Evolutionary conservation across 768 basidiomycete genomes (phyloP).

Genomic region (Strobilomyces confusus): DNA sequence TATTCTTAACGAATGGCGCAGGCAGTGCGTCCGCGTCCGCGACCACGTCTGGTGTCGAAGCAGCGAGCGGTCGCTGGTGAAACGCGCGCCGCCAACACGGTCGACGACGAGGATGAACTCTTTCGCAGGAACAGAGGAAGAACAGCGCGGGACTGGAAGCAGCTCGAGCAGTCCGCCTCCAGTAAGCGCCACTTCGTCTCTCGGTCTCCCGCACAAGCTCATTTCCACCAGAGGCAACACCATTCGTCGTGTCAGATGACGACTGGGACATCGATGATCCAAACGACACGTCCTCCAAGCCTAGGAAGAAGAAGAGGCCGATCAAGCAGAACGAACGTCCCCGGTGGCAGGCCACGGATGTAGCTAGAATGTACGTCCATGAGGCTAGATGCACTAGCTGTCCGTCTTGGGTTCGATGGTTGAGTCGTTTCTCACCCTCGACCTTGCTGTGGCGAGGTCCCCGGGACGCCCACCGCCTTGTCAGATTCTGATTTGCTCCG

Average conservation of each 20-base stretch:
- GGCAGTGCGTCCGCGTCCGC: conserved; percentile 43
- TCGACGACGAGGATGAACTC: conserved; percentile 59
- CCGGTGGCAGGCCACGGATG: conserved; percentile 42
- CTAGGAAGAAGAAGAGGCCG: conserved; percentile 38
- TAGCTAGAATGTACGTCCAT: conserved; percentile 39
- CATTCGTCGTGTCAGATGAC: conserved; percentile 19
- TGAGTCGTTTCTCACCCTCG: neutral
- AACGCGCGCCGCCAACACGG: conserved; percentile 3
- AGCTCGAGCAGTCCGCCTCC: conserved; percentile 52
- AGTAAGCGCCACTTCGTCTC: conserved; percentile 35
- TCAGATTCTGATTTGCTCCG: conserved; percentile 6
- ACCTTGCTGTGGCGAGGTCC: neutral
- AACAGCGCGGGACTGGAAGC: conserved; percentile 54
- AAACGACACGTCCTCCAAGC: conserved; percentile 25
- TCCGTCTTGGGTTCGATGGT: neutral
- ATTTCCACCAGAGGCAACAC: conserved; percentile 21
- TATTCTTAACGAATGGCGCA: conserved; percentile 21
- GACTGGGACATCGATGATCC: conserved; percentile 21
- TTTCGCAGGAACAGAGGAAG: conserved; percentile 67
- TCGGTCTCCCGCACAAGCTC: neutral
- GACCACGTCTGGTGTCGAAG: conserved; percentile 43
- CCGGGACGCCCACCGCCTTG: conserved; percentile 11
- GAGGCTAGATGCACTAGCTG: neutral
- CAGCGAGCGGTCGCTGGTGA: conserved; percentile 8
- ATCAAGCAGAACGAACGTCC: conserved; percentile 30